Evolutionary conservation across 306 rosid genomes (phyloP).

Genomic region (Gillenia trifoliata): DNA sequence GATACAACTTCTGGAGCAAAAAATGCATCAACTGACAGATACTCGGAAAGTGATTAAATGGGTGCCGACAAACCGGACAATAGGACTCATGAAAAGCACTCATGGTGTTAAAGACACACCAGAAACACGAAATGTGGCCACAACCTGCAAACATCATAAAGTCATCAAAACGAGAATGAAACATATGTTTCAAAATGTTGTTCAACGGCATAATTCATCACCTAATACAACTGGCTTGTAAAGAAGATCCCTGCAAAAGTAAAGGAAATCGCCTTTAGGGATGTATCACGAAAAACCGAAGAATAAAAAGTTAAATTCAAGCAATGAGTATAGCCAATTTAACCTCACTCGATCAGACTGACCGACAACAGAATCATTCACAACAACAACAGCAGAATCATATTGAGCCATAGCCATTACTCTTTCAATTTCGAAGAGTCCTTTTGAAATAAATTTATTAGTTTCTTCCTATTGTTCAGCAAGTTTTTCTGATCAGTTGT

Average conservation of each 20-base stretch:
- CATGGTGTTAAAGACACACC: conserved; percentile 83
- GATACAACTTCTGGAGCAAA: conserved; percentile 69
- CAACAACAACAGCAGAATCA: background rate
- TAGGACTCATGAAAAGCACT: conserved; percentile 36
- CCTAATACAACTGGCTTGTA: conserved; percentile 86
- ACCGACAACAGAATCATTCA: background rate
- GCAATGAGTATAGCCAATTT: background rate
- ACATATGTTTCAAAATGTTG: background rate
- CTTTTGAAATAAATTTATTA: background rate
- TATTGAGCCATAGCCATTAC: background rate
- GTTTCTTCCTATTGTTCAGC: background rate
- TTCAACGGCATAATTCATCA: conserved; percentile 23
- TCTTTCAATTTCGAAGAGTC: no score
- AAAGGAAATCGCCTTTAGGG: background rate
- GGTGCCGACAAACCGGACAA: conserved; percentile 68
- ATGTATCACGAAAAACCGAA: background rate
- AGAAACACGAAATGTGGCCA: conserved; percentile 84
- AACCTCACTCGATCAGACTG: background rate
- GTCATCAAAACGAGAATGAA: background rate
- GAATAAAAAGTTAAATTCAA: background rate
- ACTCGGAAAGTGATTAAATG: conserved; percentile 68
- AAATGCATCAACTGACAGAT: conserved; percentile 75
- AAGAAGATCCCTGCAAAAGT: conserved; percentile 69
- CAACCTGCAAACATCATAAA: conserved; percentile 54
- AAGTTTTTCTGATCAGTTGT: background rate